Conservation (phyloP, 2,329 filamentous ascomycete species). For the Fusarium graminum region DNA sequence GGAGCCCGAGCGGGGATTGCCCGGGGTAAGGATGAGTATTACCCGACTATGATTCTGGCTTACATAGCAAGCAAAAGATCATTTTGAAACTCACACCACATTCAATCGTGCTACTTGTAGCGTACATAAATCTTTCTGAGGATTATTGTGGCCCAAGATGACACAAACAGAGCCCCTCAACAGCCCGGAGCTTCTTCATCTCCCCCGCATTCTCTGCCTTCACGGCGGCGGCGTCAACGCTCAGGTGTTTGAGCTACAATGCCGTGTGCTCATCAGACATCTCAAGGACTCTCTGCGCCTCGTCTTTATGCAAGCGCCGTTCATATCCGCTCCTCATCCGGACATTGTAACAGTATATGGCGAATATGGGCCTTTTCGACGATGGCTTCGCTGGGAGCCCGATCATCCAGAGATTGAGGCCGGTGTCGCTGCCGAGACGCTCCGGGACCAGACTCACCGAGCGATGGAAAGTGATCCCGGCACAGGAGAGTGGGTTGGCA, state of each 20-base stretch:
- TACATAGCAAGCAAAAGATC: constrained; percentile 16
- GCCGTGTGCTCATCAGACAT: constrained; percentile 64
- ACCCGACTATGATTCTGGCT: constrained; percentile 26
- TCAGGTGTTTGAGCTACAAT: constrained; percentile 76
- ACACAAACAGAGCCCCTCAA: constrained; percentile 35
- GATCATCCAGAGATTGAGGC: constrained; percentile 68
- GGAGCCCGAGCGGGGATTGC: constrained; percentile 29
- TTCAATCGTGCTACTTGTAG: neutral
- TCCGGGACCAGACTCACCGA: constrained; percentile 55
- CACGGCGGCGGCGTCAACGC: constrained; percentile 83
- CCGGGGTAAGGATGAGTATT: constrained; percentile 25
- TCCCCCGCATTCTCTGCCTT: constrained; percentile 81
- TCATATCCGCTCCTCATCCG: constrained; percentile 70
- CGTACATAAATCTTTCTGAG: neutral
- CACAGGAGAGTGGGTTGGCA: constrained; percentile 68
- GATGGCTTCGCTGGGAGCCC: constrained; percentile 72
- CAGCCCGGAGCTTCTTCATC: constrained; percentile 41
- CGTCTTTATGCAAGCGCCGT: constrained; percentile 79
- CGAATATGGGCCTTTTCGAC: constrained; percentile 73
- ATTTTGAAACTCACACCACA: constrained; percentile 6
- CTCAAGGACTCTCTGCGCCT: constrained; percentile 74
- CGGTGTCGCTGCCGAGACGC: constrained; percentile 55
- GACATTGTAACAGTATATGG: constrained; percentile 75
- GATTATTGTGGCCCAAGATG: constrained; percentile 15
- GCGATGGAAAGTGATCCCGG: constrained; percentile 69